Evolutionary conservation across 177 flowering plant genomes (phyloP).

Genomic region (Vitis hybrid): DNA sequence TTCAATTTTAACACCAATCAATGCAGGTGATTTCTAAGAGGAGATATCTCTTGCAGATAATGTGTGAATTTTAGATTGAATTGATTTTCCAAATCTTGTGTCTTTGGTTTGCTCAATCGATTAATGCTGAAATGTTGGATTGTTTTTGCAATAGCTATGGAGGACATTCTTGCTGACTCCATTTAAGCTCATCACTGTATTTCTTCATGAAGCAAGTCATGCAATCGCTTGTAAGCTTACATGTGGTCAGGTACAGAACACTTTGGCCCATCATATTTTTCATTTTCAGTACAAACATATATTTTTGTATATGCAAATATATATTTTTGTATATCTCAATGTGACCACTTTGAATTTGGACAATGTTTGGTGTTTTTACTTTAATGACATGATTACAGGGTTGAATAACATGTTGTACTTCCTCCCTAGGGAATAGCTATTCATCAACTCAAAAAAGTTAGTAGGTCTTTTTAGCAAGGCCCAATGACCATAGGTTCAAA

Average conservation of each 20-base stretch:
- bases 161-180: slow-evolving; percentile 88
- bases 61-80: too few species aligned
- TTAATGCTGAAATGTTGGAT: neutral
- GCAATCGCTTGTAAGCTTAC: slow-evolving; percentile 94
- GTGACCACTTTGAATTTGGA: neutral
- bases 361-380: neutral
- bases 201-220: slow-evolving; percentile 96
- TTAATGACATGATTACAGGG: neutral
- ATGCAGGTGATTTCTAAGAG: too few species aligned
- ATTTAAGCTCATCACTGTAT: slow-evolving; percentile 95
- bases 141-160: slow-evolving; percentile 61
- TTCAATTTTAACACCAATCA: too few species aligned
- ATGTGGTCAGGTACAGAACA: slow-evolving; percentile 71
- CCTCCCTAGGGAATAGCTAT: too few species aligned
- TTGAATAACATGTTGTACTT: too few species aligned
- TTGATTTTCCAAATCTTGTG: neutral
- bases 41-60: too few species aligned
- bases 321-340: neutral
- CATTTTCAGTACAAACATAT: neutral
- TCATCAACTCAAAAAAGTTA: too few species aligned
- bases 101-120: neutral
- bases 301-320: neutral
- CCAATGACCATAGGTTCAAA: too few species aligned
- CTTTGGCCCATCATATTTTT: neutral
- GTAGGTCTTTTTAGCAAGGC: too few species aligned